These are phyloP conservation scores for Ciborinia camelliae DNA, from an alignment of 2,329 filamentous ascomycete species.

Conservation along the genomic window DNA sequence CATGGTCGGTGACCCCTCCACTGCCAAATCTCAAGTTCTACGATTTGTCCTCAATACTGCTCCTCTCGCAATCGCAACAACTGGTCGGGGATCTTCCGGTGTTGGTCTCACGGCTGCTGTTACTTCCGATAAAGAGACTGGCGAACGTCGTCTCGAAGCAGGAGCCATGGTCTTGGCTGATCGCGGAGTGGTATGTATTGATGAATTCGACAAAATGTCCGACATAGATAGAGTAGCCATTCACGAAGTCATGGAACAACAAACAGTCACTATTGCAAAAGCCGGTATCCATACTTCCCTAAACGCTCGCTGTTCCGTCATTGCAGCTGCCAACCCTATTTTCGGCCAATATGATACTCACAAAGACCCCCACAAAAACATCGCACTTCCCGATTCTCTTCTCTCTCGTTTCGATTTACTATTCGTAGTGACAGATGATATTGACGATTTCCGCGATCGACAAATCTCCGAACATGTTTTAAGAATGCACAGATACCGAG, in stretches of 20 bases:
- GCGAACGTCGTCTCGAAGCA: constrained; percentile 88
- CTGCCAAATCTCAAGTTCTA: constrained; percentile 95
- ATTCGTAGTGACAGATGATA: constrained; percentile 97
- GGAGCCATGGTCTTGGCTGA: constrained; percentile 99
- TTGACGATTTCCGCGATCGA: constrained; percentile 87
- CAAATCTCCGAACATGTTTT: constrained; percentile 94
- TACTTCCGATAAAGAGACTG: constrained; percentile 94
- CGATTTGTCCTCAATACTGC: constrained; percentile 97
- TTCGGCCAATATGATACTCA: constrained; percentile 98
- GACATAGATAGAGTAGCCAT: constrained; percentile 97
- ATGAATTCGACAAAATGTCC: constrained; percentile 99
- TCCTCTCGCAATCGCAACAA: constrained; percentile 93
- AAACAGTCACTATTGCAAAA: constrained; percentile 98
- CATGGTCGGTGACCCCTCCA: constrained; percentile 98
- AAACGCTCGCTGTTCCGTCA: constrained; percentile 93
- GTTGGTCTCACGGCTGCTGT: constrained; percentile 97
- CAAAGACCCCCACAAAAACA: constrained; percentile 98
- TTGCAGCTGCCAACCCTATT: constrained; percentile 95
- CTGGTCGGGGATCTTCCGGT: constrained; percentile 91
- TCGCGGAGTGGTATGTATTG: constrained; percentile 95
- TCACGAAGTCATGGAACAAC: constrained; percentile 99
- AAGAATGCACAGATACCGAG: constrained; percentile 93
- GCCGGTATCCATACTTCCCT: constrained; percentile 96
- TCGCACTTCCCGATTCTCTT: constrained; percentile 91
- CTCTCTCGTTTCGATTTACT: constrained; percentile 97